Percentiles rank a stretch among this genome's conserved stretches.
Evolutionary conservation across 2,329 filamentous ascomycete species (phyloP).

Genomic region (Dryadomyces quercus-mongolicae): DNA sequence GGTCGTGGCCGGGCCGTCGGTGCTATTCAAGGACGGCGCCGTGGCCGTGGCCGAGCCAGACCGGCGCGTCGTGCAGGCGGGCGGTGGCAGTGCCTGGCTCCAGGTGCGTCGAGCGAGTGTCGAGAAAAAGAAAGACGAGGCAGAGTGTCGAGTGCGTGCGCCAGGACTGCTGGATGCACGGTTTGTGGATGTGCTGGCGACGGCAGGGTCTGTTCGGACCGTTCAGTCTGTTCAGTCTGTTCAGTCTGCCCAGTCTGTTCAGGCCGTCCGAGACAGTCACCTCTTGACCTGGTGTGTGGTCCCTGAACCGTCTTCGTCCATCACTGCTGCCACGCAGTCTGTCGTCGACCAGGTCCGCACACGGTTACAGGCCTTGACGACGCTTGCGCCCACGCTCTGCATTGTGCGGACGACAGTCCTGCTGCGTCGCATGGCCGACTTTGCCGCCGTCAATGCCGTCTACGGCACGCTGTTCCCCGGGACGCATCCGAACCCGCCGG

Average conservation of each 20-base stretch:
- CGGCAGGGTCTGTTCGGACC: too few species aligned
- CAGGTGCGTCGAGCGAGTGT: slow-evolving; percentile 44
- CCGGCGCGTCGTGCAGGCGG: slow-evolving; percentile 46
- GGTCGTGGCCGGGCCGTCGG: slow-evolving; percentile 64
- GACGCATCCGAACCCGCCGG: slow-evolving; percentile 63
- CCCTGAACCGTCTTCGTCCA: slow-evolving; percentile 13
- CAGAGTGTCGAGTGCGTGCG: slow-evolving; percentile 28
- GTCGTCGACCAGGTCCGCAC: slow-evolving; percentile 32
- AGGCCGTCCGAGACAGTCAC: neutral
- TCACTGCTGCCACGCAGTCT: slow-evolving; percentile 35
- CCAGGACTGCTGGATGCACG: slow-evolving; percentile 56
- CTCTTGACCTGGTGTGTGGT: slow-evolving; percentile 18
- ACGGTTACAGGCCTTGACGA: slow-evolving; percentile 22
- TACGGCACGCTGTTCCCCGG: slow-evolving; percentile 62
- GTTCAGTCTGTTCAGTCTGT: neutral
- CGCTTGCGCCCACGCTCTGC: slow-evolving; percentile 17
- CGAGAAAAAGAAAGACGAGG: slow-evolving; percentile 21
- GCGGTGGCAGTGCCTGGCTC: slow-evolving; percentile 68
- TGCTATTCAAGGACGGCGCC: slow-evolving; percentile 49
- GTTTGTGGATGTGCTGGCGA: slow-evolving; percentile 34
- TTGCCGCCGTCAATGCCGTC: slow-evolving; percentile 58
- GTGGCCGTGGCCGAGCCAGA: slow-evolving; percentile 53
- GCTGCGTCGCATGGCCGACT: slow-evolving; percentile 70
- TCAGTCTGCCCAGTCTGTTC: neutral
- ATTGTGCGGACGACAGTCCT: slow-evolving; percentile 53